Conservation (phyloP, 108 stramenopile species). For the Cyclotella atomus region DNA sequence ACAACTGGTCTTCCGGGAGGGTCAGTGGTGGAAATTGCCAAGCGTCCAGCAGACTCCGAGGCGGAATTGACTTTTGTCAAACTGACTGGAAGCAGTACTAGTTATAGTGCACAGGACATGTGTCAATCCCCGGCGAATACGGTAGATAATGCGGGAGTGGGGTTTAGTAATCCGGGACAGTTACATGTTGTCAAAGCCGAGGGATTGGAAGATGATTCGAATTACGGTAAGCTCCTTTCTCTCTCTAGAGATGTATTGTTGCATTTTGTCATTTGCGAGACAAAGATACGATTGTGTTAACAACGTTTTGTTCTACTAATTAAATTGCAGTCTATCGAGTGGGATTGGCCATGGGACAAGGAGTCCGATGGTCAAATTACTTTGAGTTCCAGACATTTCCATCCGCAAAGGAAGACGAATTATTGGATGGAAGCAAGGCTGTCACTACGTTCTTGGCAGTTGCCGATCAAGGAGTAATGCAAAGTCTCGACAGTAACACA, state of each 20-base stretch:
- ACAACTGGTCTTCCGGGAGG: constrained; percentile 57
- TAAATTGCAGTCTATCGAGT: constrained; percentile 71
- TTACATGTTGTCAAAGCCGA: constrained; percentile 59
- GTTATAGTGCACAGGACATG: constrained; percentile 70
- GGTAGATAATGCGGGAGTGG: constrained; percentile 52
- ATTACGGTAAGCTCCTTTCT: too few relatives aligned
- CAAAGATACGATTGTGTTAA: too few relatives aligned
- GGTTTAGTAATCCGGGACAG: constrained; percentile 64
- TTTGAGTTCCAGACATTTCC: constrained; percentile 17
- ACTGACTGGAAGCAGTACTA: constrained; percentile 37
- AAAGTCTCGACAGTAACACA: background rate
- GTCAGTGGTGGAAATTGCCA: constrained; percentile 47
- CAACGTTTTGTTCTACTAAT: too few relatives aligned
- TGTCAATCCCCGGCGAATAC: constrained; percentile 73
- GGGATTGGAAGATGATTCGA: constrained; percentile 52
- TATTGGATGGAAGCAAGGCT: too few relatives aligned
- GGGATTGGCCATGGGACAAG: constrained; percentile 44
- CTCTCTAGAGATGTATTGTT: too few relatives aligned
- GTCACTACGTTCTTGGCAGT: constrained; percentile 59
- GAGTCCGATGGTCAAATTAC: constrained; percentile 34
- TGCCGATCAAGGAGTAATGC: constrained; percentile 69
- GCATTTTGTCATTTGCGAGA: too few relatives aligned
- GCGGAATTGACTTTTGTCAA: constrained; percentile 30
- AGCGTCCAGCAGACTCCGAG: background rate
- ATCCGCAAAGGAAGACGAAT: background rate